Evolutionary conservation across 2,329 filamentous ascomycete species (phyloP).

Genomic region (Arthroderma sp.): DNA sequence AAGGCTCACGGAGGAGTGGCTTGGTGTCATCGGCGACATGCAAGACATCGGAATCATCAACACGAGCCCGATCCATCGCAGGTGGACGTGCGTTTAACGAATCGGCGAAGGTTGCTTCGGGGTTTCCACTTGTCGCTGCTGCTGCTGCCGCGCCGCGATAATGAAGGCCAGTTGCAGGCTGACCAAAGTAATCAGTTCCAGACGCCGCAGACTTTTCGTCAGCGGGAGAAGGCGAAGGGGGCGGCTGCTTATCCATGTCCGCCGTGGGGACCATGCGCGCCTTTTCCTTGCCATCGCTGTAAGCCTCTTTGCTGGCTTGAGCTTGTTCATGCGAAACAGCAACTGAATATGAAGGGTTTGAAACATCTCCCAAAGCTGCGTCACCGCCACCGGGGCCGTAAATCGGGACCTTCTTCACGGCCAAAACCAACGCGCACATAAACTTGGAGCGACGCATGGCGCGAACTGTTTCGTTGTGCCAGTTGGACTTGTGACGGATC

Average conservation of each 20-base stretch:
- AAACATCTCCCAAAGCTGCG: slow-evolving; percentile 44
- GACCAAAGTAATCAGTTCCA: slow-evolving; percentile 17
- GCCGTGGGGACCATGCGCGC: slow-evolving; percentile 49
- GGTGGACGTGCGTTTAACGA: slow-evolving; percentile 23
- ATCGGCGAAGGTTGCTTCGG: slow-evolving; percentile 23
- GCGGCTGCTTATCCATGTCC: slow-evolving; percentile 12
- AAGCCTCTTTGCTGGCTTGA: slow-evolving; percentile 46
- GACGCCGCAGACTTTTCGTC: slow-evolving; percentile 17
- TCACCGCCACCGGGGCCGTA: slow-evolving; percentile 62
- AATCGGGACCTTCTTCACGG: slow-evolving; percentile 78
- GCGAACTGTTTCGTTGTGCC: slow-evolving; percentile 74
- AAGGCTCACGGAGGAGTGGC: slow-evolving; percentile 24
- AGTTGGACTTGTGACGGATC: slow-evolving; percentile 86
- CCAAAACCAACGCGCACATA: slow-evolving; percentile 81
- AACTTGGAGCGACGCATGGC: slow-evolving; percentile 81
- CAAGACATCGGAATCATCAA: slow-evolving; percentile 17
- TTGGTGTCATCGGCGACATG: slow-evolving; percentile 17
- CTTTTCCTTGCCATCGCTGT: slow-evolving; percentile 48
- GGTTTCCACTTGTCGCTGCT: slow-evolving; percentile 12
- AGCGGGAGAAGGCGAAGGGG: slow-evolving; percentile 2
- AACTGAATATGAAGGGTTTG: slow-evolving; percentile 75
- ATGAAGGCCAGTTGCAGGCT: slow-evolving; percentile 17
- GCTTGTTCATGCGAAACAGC: slow-evolving; percentile 58
- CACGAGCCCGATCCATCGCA: slow-evolving; percentile 19
- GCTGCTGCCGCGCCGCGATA: slow-evolving; percentile 18